Conservation (phyloP, 169 alveolate species). For the Pseudocohnilembus persalinus region DNA sequence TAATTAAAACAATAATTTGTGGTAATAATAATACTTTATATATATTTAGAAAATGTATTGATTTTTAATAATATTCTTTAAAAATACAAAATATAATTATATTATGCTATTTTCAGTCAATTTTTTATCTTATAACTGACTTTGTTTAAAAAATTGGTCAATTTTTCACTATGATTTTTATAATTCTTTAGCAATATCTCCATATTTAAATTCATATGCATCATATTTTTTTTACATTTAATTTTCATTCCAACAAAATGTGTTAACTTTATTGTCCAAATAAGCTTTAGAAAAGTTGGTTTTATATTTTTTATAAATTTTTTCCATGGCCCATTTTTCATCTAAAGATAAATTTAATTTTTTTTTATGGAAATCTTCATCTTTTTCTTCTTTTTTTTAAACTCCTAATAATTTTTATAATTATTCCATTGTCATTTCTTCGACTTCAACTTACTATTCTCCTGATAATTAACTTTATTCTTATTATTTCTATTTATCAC, state of each 20-base stretch:
- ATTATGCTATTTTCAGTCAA: no score
- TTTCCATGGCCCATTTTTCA: constrained; percentile 50
- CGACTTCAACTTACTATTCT: constrained; percentile 16
- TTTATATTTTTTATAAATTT: constrained; percentile 26
- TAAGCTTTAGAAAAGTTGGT: constrained; percentile 20
- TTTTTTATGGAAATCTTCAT: constrained; percentile 21
- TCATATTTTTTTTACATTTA: constrained; percentile 38
- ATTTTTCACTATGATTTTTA: no score
- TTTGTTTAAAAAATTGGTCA: no score
- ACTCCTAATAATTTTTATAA: constrained; percentile 10
- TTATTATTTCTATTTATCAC: neutral
- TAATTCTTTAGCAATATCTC: constrained; percentile 39
- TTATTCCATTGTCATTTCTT: constrained; percentile 28
- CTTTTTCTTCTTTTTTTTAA: constrained; percentile 5
- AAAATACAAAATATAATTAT: no score
- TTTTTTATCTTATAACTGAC: no score
- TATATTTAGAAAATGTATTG: no score
- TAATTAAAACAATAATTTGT: no score
- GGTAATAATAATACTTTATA: no score
- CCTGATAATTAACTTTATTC: neutral
- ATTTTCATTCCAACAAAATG: constrained; percentile 38
- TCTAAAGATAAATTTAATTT: constrained; percentile 28
- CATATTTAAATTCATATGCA: constrained; percentile 42
- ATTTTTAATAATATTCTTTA: no score
- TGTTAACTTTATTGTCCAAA: constrained; percentile 38